Evolutionary conservation across 345 rosid species (phyloP).

Genomic region (Eucalyptus microcorys): DNA sequence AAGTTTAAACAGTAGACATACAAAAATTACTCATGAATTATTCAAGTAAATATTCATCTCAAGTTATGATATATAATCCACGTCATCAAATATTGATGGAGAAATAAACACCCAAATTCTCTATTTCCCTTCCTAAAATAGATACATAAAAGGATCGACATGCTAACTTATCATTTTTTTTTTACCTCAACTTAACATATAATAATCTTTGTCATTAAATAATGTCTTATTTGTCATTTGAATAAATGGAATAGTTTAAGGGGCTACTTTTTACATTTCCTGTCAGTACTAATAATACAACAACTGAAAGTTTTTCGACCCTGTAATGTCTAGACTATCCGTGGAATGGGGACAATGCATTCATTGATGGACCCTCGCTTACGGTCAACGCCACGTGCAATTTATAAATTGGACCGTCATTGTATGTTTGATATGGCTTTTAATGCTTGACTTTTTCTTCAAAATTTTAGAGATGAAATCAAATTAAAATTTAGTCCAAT

Average conservation of each 20-base stretch:
- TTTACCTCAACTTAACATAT: background rate
- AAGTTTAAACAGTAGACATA: rapidly evolving
- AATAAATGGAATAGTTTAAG: background rate
- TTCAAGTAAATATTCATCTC: background rate
- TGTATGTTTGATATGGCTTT: background rate
- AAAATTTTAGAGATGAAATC: background rate
- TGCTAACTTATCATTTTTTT: too few species aligned
- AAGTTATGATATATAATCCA: background rate
- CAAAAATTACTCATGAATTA: too few species aligned
- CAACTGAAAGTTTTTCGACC: too few species aligned
- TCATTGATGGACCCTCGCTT: background rate
- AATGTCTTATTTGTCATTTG: background rate
- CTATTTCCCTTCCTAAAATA: background rate
- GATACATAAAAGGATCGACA: background rate
- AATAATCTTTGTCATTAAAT: background rate
- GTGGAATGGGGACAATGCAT: background rate
- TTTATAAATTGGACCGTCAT: background rate
- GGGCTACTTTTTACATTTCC: too few species aligned
- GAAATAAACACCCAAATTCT: background rate
- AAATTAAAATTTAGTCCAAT: background rate
- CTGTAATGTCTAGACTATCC: too few species aligned
- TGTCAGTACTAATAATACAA: too few species aligned
- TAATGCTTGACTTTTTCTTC: background rate
- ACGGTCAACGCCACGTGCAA: background rate
- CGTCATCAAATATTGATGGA: background rate